Evolutionary conservation across 306 rosid species (phyloP), one percentile per base, ranked within the genome.

Genomic region (Rosa chinensis): DNA sequence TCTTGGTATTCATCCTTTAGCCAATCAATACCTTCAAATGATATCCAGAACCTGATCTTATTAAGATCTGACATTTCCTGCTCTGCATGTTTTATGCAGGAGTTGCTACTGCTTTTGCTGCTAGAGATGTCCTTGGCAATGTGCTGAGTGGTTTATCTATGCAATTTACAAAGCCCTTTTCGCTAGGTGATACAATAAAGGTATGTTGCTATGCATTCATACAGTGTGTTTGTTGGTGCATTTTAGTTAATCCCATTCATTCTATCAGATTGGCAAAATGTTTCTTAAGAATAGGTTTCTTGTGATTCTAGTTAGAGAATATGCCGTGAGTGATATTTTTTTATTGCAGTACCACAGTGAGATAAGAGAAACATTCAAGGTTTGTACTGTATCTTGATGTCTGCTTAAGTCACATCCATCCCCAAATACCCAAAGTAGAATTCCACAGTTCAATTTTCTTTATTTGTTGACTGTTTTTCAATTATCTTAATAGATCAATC

Each of bases 151-250:
- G 99, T 80, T 83, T 92, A 68, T 84, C 90, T 25, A 86, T 95
- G 94, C 99, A 95, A 70, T 95, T 95, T 82, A 89, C 96, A 2
- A 89, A 84, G 89, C 99, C 98, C 55, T 95, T 95, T 80, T 91
- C 99, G 59, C 82, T 93, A 25, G 99, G 97, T 86, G 99, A 95
- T 84, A 95, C 98, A 14, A 95, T 95, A 81, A 95, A 90, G 89
- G 98, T 91, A 86, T 47, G 90, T 79, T 18, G 40, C 43, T 16
- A 52, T 47, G 25, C 74, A 52, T 69, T 45, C n/a, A 37, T 28
- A 2, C 4, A 49, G 16, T 25, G 32, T 9, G 43, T 56, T 43
- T 39, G 32, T 28, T 72, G 44, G 49, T 74, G 18, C 72, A 66
- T 35, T 55, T 43, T 16, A 23, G 56, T 40, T 56, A 14, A 52